Evolutionary conservation across 2,329 filamentous ascomycete genomes (phyloP), one percentile per base, ranked within the genome.

Genomic region (Colletotrichum musicola): DNA sequence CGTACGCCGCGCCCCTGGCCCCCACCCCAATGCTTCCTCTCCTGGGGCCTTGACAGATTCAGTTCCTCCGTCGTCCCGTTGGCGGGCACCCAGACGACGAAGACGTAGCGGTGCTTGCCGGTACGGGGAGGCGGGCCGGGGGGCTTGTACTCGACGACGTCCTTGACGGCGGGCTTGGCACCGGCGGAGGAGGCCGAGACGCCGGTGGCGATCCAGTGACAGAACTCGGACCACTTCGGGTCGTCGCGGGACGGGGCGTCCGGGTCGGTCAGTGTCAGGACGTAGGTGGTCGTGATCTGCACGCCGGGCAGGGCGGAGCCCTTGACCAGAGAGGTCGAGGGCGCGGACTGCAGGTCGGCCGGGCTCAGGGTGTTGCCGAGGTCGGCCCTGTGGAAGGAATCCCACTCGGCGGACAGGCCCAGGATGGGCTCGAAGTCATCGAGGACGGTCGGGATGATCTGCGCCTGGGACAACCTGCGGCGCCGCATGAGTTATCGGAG

Each of bases 171-270:
- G 18, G 74, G 49, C 9, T 71, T 60, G n/a, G 75, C 46, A 1
- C 68, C 63, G 6, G 40, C 44, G 10, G 72, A 72, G 4, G 71
- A 70, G 1, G 74, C 66, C 1, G 74, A 72, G 7, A 62, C 42
- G 22, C 77, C 77, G 0, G 79, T 78, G 4, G 79, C 78, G 54
- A 84, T 79, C 80, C 81, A 84, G 72, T 84, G 82, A 69, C 82
- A 84, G 73, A 83, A 78, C 74, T 84, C 82, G 6, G 81, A 78
- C 81, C 80, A 83, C 64, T 81, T 78, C 3, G 81, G 81, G 62
- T 84, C 73, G 47, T 81, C 74, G 4, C 80, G 77, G 0, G 81
- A 82, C 0, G 81, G 80, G 1, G 82, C 82, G 61, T 84, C 82
- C 0, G 82, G 82, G 71, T 84, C 82, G 4, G 80, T 82, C 6